Base-by-base conservation (phyloP, 148 eudicot species). In the Rhododendron ovatum region DNA sequence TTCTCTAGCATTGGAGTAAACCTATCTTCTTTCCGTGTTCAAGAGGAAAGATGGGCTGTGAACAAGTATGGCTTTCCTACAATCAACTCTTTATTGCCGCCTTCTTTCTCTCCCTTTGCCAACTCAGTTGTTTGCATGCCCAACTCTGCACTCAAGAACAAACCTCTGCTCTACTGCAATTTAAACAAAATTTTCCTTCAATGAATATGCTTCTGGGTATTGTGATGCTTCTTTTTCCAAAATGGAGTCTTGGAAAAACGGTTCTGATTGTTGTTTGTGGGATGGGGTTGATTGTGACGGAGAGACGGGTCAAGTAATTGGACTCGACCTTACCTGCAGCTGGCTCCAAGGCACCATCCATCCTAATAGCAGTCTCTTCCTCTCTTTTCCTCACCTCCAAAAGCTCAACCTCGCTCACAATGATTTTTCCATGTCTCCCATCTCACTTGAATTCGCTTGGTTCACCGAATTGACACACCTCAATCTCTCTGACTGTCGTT, bases 241-340 rank as follows among this genome's bases (percentile, higher is more conserved):
- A 1, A 30, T 33, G 43, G 22, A 30, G 24, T 30, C 79, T 18
- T 37, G 79, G 79, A 75, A 12, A 37, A 37, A 75, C n/a, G 79
- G n/a, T 33, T 63, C 35, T 28, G 82, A 85, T 75, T 87, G 89
- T 74, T 89, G 91, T 59, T 15, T 35, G 5, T 89, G 80, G 80
- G 80, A 77, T 20, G 80, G 80, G 50, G 80, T 77, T 6, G 12
- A 39, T 22, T 77, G 80, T 75, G 79, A 75, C 6, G 5, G 10
- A 2, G 1, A 7, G 5, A 77, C 80, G 1, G 28, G 80, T 20
- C 80, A 41, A 7, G 80, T 77, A 17, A 77, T 77, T 20, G 80
- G 50, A 47, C 50, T 77, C 5, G 50, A 77, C 80, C 80, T 77
- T n/a, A 77, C 51, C 5, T 77, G 80, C n/a, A 77, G 80, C 80